Evolutionary conservation across 805 yeast genomes (phyloP).

Genomic region (Pichia membranifaciens): DNA sequence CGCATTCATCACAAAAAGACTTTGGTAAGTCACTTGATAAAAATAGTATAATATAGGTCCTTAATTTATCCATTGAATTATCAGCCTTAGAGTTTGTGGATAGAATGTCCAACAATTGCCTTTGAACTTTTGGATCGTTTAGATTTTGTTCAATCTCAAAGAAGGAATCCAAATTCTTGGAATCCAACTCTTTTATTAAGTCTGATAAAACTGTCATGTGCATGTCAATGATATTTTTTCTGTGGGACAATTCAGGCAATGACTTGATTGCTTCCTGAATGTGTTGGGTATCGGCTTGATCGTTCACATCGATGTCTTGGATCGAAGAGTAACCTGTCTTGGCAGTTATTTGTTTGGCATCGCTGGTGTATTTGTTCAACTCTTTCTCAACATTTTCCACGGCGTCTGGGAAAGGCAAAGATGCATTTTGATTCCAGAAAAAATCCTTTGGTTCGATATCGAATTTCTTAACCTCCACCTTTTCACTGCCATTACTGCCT

Average conservation of each 20-base stretch:
- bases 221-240: constrained; percentile 85
- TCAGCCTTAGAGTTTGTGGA: constrained; percentile 49
- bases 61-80: constrained; percentile 61
- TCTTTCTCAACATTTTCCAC: constrained; percentile 93
- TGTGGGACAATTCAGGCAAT: constrained; percentile 84
- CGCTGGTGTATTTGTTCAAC: constrained; percentile 72
- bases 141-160: constrained; percentile 91
- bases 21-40: constrained; percentile 48
- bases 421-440: constrained; percentile 82
- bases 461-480: constrained; percentile 48
- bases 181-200: constrained; percentile 73
- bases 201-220: constrained; percentile 94
- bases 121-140: constrained; percentile 52
- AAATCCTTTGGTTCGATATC: constrained; percentile 92
- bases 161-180: constrained; percentile 81
- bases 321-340: constrained; percentile 68
- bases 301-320: constrained; percentile 65
- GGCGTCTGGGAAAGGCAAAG: constrained; percentile 96
- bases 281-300: constrained; percentile 51
- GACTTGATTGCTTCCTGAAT: constrained; percentile 86
- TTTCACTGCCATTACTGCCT: constrained; percentile 28
- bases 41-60: constrained; percentile 80
- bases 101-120: constrained; percentile 55
- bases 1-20: constrained; percentile 52
- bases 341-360: constrained; percentile 79